Percentiles rank a stretch among this genome's conserved stretches.
Evolutionary conservation across 345 rosid genomes (phyloP).

Genomic region (Sisymbrium irio): DNA sequence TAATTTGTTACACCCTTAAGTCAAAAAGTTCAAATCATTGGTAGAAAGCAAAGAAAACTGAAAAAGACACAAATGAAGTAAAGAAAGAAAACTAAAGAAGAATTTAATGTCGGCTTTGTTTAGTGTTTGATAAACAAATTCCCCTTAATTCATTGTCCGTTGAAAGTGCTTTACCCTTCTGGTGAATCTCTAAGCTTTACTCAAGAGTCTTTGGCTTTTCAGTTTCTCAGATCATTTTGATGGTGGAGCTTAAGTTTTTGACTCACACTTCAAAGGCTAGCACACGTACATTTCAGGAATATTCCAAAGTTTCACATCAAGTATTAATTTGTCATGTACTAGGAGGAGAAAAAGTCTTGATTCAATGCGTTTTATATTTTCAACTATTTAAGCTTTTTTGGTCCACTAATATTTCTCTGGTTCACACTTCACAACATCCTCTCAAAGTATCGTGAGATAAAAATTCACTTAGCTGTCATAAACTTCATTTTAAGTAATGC

Average conservation of each 20-base stretch:
- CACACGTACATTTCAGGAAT: slow-evolving; percentile 22
- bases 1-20: not conserved
- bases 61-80: not conserved
- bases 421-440: slow-evolving; percentile 14
- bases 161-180: slow-evolving; percentile 26
- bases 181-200: slow-evolving; percentile 22
- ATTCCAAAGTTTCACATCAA: slow-evolving; percentile 29
- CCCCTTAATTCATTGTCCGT: slow-evolving; percentile 22
- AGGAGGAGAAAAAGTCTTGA: not conserved
- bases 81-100: slow-evolving; percentile 1
- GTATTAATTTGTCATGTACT: slow-evolving; percentile 15
- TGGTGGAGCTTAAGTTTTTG: slow-evolving; percentile 27
- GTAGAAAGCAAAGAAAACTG: not conserved
- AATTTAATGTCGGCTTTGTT: slow-evolving; percentile 1
- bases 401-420: slow-evolving; percentile 25
- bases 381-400: slow-evolving; percentile 6
- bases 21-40: not conserved
- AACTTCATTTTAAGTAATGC: not conserved
- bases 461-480: slow-evolving; percentile 15
- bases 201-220: slow-evolving; percentile 14
- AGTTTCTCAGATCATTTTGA: slow-evolving; percentile 1
- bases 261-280: slow-evolving; percentile 15
- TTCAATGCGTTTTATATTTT: slow-evolving; percentile 1
- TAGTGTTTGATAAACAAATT: slow-evolving; percentile 20
- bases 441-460: slow-evolving; percentile 1